Base-by-base conservation (phyloP, 768 basidiomycete species). In the Leccinum subgranulosum region DNA sequence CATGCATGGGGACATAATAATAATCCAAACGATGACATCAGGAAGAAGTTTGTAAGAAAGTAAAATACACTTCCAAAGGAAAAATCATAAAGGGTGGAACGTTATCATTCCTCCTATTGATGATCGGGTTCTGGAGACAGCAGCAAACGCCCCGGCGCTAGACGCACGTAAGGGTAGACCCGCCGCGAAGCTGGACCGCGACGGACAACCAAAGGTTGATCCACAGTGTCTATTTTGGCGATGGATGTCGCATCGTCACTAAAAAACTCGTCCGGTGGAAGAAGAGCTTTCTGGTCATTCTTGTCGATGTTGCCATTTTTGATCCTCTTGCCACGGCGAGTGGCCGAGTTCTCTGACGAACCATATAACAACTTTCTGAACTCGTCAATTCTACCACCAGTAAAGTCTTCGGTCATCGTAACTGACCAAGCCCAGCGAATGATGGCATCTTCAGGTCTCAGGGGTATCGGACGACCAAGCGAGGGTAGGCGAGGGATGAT, bases 401-500 rank as follows among this genome's bases (percentile, higher is more conserved):
- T 29, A 28, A 8, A 59, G 14, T 58, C 53, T 36, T 62, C 55
- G 2, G 69, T 65, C 29, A 21, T 65, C 28, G 43, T 47, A 4
- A 59, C 57, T 10, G 65, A 65, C 65, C 65, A 73, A 51, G 60
- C 25, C 64, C 59, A 65, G 19, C 59, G 65, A 27, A 67, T 58
- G 43, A 55, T 46, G 31, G 53, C 54, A n/a, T 65, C 62, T 33
- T 71, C 65, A 3, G 51, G 60, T 5, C 60, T 64, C 31, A 57
- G 8, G 11, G 48, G 6, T 23, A 73, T 41, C 3, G 63, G 64
- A 17, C 62, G 64, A 49, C 54, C 45, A 3, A 64, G 71, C 9
- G 69, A 64, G 47, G 65, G 63, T 17, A 73, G 52, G 3, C 69
- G 65, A 39, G 72, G 72, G 25, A 72, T 63, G 43, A 72, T 60